Conservation (phyloP, 495 filamentous ascomycete species). For the Apodospora peruviana region DNA sequence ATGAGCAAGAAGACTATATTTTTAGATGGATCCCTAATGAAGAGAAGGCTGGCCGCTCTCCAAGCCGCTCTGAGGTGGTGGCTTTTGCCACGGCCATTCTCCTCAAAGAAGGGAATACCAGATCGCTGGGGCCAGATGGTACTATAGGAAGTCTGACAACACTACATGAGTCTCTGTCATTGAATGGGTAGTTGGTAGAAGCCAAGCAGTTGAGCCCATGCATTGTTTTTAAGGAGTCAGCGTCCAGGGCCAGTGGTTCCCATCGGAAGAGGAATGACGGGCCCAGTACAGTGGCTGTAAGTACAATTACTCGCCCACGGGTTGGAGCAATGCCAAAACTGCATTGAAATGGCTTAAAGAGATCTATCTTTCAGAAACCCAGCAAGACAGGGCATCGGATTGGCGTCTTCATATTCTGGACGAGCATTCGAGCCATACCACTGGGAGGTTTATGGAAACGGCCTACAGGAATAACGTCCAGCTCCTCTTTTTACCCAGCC, state of each 20-base stretch:
- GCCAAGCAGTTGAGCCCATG: background rate
- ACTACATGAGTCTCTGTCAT: slow-evolving; percentile 4
- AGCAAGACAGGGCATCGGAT: background rate
- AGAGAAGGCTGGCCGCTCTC: background rate
- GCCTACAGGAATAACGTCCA: slow-evolving; percentile 1
- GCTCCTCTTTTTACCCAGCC: slow-evolving; percentile 4
- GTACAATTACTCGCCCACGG: background rate
- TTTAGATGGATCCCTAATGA: background rate
- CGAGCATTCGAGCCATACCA: slow-evolving; percentile 1
- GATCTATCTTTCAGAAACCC: background rate
- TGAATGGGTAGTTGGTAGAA: background rate
- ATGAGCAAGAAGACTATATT: background rate
- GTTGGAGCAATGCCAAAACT: background rate
- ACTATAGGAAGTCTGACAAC: background rate
- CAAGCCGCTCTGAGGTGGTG: background rate
- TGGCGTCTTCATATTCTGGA: background rate
- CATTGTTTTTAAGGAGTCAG: background rate
- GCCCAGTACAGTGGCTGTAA: background rate
- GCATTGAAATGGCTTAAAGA: background rate
- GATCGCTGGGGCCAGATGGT: background rate
- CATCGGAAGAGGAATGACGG: background rate
- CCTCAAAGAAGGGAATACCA: background rate
- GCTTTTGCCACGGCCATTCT: background rate
- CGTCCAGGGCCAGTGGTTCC: background rate
- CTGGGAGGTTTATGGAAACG: background rate